These are phyloP conservation scores for Parafenestella ontariensis DNA, from an alignment of 2,329 filamentous ascomycete genomes.

Conservation along the genomic window DNA sequence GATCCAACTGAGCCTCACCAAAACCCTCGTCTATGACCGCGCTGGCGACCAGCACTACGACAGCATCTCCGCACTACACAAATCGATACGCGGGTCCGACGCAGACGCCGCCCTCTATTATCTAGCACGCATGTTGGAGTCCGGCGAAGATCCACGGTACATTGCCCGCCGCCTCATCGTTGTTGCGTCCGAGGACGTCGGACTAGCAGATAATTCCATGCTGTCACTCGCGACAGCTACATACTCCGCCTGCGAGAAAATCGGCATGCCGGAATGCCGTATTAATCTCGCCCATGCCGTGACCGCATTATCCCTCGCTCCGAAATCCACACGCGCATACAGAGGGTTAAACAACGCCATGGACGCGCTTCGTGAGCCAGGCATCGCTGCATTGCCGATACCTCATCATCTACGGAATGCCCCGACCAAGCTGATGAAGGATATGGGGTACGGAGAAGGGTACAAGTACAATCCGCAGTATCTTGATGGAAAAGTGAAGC, in stretches of 20 bases:
- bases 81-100: conserved; percentile 87
- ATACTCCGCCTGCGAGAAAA: conserved; percentile 87
- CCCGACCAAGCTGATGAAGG: conserved; percentile 90
- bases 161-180: conserved; percentile 93
- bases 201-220: conserved; percentile 84
- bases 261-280: conserved; percentile 92
- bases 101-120: conserved; percentile 92
- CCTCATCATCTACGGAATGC: conserved; percentile 91
- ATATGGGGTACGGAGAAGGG: conserved; percentile 85
- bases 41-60: conserved; percentile 98
- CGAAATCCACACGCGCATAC: conserved; percentile 89
- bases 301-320: conserved; percentile 79
- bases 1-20: conserved; percentile 84
- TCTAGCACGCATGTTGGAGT: conserved; percentile 92
- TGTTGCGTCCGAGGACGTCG: conserved; percentile 92
- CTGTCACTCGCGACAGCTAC: conserved; percentile 84
- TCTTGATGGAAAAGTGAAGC: conserved; percentile 77
- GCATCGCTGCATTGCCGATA: conserved; percentile 79
- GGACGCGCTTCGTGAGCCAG: conserved; percentile 80
- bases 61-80: conserved; percentile 96
- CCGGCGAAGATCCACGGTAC: conserved; percentile 91
- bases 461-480: conserved; percentile 99
- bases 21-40: conserved; percentile 93
- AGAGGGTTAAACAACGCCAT: conserved; percentile 81
- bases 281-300: conserved; percentile 90